phyloP scores from a whole-genome alignment of 2,329 filamentous ascomycete genomes.

The Monosporascus sp. region DNA sequence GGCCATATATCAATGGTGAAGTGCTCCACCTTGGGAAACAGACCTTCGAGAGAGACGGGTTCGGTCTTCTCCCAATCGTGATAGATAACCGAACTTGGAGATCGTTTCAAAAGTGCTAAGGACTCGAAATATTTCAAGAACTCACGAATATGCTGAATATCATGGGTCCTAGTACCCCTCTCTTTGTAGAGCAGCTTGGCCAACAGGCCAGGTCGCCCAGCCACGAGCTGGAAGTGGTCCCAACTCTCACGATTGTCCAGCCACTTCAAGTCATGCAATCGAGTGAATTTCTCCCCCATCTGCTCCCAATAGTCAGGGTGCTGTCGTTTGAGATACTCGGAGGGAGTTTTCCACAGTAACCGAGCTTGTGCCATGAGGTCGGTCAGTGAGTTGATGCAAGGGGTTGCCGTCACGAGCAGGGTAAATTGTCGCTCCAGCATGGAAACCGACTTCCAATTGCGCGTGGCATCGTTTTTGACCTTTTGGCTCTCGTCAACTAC shows the following conservation, averaged over 20 bases:
- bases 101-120: slow-evolving; percentile 22
- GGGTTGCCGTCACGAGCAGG: slow-evolving; percentile 24
- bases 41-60: slow-evolving; percentile 16
- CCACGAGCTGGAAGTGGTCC: slow-evolving; percentile 14
- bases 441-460: slow-evolving; percentile 18
- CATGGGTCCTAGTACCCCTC: neutral
- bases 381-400: slow-evolving; percentile 19
- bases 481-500: slow-evolving; percentile 26
- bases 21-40: slow-evolving; percentile 19
- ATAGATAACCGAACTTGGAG: slow-evolving; percentile 18
- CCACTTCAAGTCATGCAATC: neutral
- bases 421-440: slow-evolving; percentile 20
- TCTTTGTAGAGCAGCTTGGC: slow-evolving; percentile 11
- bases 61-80: slow-evolving; percentile 12
- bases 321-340: slow-evolving; percentile 8
- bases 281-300: slow-evolving; percentile 1
- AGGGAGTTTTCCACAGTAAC: slow-evolving; percentile 17
- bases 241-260: slow-evolving; percentile 6
- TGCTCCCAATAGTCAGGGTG: neutral
- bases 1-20: slow-evolving; percentile 19
- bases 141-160: slow-evolving; percentile 15
- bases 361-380: slow-evolving; percentile 19
- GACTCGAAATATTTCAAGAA: slow-evolving; percentile 21
- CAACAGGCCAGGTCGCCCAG: slow-evolving; percentile 16
- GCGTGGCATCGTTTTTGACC: slow-evolving; percentile 17